These are phyloP conservation scores for Chytriomyces sp. DNA, from an alignment of 192 early-diverging fungal genomes.

Conservation along the genomic window DNA sequence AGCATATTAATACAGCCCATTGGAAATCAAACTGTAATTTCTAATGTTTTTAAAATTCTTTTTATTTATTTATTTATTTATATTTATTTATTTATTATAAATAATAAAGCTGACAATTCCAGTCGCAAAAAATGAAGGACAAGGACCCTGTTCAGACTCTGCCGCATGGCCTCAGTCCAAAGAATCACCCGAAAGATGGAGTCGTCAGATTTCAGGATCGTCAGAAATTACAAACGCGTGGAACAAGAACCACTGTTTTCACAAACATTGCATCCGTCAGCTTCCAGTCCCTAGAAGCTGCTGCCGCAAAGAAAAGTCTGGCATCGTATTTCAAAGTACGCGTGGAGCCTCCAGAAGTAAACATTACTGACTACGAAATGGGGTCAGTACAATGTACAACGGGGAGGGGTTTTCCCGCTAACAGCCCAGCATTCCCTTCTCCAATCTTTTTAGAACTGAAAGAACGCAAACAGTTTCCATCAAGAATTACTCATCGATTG, in stretches of 20 bases:
- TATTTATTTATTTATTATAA: not conserved
- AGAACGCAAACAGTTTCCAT: slow-evolving; percentile 32
- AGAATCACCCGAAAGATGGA: not conserved
- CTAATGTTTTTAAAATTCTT: not conserved
- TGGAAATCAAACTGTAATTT: no score
- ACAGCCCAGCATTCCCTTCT: no score
- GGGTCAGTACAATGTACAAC: slow-evolving; percentile 18
- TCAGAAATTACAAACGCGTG: not conserved
- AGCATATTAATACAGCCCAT: no score
- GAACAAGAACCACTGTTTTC: slow-evolving; percentile 31
- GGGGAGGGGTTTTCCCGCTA: no score
- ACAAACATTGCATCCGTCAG: slow-evolving; percentile 35
- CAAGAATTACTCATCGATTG: slow-evolving; percentile 40
- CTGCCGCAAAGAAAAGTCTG: slow-evolving; percentile 11
- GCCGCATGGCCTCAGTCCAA: not conserved
- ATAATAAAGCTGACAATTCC: not conserved
- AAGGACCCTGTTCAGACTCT: not conserved
- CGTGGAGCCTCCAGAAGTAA: slow-evolving; percentile 40
- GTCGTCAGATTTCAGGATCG: not conserved
- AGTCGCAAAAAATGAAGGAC: not conserved
- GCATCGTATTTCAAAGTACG: slow-evolving; percentile 38
- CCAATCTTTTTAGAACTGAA: not conserved
- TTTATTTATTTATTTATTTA: not conserved
- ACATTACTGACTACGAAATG: slow-evolving; percentile 45
- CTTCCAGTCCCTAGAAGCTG: slow-evolving; percentile 28